A percentile compares a stretch with the other conserved stretches of the same genome.
Conservation (phyloP, 2,329 filamentous ascomycete genomes). For the Paramyrothecium roridum region DNA sequence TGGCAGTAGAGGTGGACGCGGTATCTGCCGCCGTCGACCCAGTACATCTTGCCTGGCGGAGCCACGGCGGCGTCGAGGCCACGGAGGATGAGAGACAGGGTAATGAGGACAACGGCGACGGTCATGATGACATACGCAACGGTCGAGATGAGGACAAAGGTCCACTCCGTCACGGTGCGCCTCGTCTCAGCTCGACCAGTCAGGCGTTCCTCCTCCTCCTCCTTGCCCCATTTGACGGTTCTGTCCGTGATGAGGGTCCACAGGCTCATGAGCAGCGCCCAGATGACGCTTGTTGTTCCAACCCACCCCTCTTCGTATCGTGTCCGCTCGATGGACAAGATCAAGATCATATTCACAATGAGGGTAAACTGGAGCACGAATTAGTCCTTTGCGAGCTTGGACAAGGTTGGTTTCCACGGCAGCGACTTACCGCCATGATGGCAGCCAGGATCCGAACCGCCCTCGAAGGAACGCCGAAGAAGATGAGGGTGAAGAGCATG, state of each 20-base stretch:
- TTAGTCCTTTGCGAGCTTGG: not conserved
- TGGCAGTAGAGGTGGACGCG: conserved; percentile 78
- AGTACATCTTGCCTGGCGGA: conserved; percentile 71
- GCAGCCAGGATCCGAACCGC: conserved; percentile 72
- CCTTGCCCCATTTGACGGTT: conserved; percentile 86
- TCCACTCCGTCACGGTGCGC: conserved; percentile 79
- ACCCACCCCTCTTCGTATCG: conserved; percentile 87
- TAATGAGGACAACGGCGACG: conserved; percentile 69
- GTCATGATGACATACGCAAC: conserved; percentile 68
- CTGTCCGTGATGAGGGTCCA: conserved; percentile 80
- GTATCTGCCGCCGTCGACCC: conserved; percentile 82
- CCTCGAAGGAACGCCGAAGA: conserved; percentile 82
- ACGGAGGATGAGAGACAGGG: conserved; percentile 75
- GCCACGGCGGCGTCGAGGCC: conserved; percentile 73
- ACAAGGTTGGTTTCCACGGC: not conserved
- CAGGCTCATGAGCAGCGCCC: conserved; percentile 72
- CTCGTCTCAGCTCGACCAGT: conserved; percentile 86
- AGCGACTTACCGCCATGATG: conserved; percentile 49
- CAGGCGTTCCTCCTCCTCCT: conserved; percentile 86
- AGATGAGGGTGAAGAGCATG: conserved; percentile 73
- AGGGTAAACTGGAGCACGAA: not conserved
- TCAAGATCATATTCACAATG: conserved; percentile 70
- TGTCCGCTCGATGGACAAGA: conserved; percentile 70
- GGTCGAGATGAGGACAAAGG: conserved; percentile 72
- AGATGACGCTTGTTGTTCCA: conserved; percentile 80